Percentiles rank a stretch among this genome's conserved stretches.
Conservation (phyloP, 176 grass and related monocot species). For the Carex myosuroides region DNA sequence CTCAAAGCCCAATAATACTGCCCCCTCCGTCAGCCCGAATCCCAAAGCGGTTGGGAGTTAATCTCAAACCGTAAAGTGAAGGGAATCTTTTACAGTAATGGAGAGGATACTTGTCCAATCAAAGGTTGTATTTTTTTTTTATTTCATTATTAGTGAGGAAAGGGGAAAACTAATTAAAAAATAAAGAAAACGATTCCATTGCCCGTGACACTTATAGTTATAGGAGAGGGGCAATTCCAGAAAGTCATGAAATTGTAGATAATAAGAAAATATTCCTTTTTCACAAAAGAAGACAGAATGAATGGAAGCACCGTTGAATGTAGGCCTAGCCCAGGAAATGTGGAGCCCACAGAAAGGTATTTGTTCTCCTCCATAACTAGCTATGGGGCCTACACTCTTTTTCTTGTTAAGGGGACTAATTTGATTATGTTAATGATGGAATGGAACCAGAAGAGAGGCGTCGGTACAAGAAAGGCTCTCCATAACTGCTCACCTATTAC, state of each 20-base stretch:
- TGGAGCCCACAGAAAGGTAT: background rate
- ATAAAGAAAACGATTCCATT: conserved; percentile 13
- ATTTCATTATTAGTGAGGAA: conserved; percentile 1
- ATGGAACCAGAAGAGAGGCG: background rate
- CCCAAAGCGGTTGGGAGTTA: too few species aligned
- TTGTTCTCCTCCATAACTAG: background rate
- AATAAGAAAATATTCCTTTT: conserved; percentile 5
- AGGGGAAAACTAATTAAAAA: background rate
- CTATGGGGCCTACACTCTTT: background rate
- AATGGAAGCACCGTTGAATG: conserved; percentile 11
- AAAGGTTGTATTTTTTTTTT: background rate
- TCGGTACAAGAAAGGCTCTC: background rate
- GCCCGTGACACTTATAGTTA: background rate
- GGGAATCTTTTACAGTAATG: too few species aligned
- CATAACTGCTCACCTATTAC: background rate
- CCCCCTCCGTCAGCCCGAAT: too few species aligned
- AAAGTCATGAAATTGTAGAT: background rate
- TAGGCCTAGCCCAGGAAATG: conserved; percentile 9
- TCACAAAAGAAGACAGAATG: conserved; percentile 23
- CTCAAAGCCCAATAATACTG: too few species aligned
- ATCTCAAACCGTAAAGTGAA: too few species aligned
- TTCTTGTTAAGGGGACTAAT: background rate
- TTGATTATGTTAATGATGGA: background rate
- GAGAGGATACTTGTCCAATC: too few species aligned
- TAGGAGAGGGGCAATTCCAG: background rate